Conservation (phyloP, 2,329 filamentous ascomycete species). For the Sarocladiaceae sp. region DNA sequence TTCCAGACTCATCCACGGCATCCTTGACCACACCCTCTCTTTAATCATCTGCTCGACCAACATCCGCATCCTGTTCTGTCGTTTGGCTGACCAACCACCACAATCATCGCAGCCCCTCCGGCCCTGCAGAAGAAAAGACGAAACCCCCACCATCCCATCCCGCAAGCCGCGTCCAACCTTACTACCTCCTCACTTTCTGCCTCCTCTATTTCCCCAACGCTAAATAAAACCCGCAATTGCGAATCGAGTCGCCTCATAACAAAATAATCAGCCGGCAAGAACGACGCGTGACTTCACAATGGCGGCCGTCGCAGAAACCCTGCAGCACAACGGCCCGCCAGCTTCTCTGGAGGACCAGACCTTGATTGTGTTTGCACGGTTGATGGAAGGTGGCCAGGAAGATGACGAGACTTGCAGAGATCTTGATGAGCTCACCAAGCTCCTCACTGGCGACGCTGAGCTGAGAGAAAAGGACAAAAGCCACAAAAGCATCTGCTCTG, state of each 20-base stretch:
- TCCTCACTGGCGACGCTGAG: slow-evolving; percentile 52
- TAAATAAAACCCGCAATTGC: neutral
- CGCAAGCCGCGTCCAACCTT: neutral
- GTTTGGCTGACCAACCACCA: slow-evolving; percentile 8
- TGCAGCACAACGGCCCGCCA: slow-evolving; percentile 24
- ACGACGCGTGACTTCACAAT: slow-evolving; percentile 19
- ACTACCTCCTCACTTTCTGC: neutral
- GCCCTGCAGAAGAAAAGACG: neutral
- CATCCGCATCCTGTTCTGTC: neutral
- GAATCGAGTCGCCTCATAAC: neutral
- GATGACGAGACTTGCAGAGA: slow-evolving; percentile 64
- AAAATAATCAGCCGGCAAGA: neutral
- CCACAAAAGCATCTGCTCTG: slow-evolving; percentile 47
- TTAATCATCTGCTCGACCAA: neutral
- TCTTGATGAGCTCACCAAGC: slow-evolving; percentile 54
- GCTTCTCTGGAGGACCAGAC: slow-evolving; percentile 56
- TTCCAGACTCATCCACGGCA: too few species aligned
- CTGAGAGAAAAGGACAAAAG: slow-evolving; percentile 37
- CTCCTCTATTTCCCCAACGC: neutral
- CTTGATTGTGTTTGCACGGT: slow-evolving; percentile 74
- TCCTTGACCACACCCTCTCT: neutral
- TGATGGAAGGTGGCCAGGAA: slow-evolving; percentile 89
- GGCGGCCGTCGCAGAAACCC: slow-evolving; percentile 28
- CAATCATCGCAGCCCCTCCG: neutral
- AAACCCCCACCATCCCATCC: slow-evolving; percentile 10